phyloP scores from a whole-genome alignment of 768 basidiomycete genomes.

The Galerina sulciceps region DNA sequence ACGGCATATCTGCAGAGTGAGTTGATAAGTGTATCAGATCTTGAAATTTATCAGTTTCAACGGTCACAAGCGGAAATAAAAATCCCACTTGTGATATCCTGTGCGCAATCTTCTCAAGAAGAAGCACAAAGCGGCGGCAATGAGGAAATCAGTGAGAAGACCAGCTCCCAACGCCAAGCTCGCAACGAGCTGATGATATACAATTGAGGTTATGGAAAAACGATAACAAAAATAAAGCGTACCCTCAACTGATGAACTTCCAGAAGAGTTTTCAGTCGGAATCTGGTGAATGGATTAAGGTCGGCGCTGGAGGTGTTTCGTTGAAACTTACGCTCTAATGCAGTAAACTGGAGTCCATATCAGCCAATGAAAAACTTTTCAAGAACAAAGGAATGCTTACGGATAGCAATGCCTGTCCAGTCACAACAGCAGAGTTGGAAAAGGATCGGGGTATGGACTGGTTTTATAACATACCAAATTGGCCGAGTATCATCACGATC shows the following conservation, averaged over 20 bases:
- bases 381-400: conserved; percentile 28
- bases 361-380: neutral
- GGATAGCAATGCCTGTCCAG: conserved; percentile 35
- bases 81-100: conserved; percentile 38
- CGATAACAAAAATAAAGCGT: conserved; percentile 6
- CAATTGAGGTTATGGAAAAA: neutral
- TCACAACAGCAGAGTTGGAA: neutral
- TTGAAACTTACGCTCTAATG: conserved; percentile 41
- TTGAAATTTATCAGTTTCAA: conserved; percentile 22
- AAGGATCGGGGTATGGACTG: neutral
- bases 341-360: conserved; percentile 41
- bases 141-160: conserved; percentile 53
- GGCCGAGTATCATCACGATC: conserved; percentile 43
- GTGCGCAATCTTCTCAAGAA: conserved; percentile 60
- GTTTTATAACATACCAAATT: conserved; percentile 43
- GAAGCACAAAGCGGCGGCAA: conserved; percentile 54
- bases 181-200: conserved; percentile 43
- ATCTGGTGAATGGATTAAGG: conserved; percentile 29
- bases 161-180: conserved; percentile 53
- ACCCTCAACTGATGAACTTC: conserved; percentile 44
- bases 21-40: conserved; percentile 62
- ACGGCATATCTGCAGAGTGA: conserved; percentile 61
- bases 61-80: neutral
- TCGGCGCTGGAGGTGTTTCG: neutral
- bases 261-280: conserved; percentile 34